Evolutionary conservation across 179 eudicot species (phyloP).

Genomic region (Silene noctiflora): DNA sequence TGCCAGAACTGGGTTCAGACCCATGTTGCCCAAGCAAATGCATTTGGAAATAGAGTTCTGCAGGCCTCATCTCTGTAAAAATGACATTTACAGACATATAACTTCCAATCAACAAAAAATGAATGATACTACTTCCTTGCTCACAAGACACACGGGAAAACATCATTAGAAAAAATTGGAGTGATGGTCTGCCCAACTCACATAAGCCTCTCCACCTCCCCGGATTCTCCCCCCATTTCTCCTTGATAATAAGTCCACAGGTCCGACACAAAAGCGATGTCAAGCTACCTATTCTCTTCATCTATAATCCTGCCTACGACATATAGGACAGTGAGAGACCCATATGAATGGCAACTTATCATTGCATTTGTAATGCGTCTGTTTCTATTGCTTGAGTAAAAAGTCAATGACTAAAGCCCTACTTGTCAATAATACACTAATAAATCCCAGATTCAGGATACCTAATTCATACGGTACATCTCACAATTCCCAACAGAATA

Average conservation of each 20-base stretch:
- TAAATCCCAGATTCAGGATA: background rate
- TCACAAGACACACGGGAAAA: no score
- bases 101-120: background rate
- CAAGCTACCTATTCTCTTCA: background rate
- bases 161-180: background rate
- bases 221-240: no score
- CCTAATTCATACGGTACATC: background rate
- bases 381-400: background rate
- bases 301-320: background rate
- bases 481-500: background rate
- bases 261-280: no score
- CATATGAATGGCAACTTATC: background rate
- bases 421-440: background rate
- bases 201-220: no score
- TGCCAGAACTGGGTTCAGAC: slow-evolving; percentile 30
- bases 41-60: slow-evolving; percentile 84
- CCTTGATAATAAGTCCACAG: no score
- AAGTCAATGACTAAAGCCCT: background rate
- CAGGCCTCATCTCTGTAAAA: slow-evolving; percentile 55
- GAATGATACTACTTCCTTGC: background rate
- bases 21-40: slow-evolving; percentile 58
- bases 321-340: no score
- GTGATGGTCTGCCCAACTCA: background rate
- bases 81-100: background rate
- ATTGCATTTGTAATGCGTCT: background rate